Evolutionary conservation across 2,329 filamentous ascomycete species (phyloP).

Genomic region (Herpomyces periplanetae): DNA sequence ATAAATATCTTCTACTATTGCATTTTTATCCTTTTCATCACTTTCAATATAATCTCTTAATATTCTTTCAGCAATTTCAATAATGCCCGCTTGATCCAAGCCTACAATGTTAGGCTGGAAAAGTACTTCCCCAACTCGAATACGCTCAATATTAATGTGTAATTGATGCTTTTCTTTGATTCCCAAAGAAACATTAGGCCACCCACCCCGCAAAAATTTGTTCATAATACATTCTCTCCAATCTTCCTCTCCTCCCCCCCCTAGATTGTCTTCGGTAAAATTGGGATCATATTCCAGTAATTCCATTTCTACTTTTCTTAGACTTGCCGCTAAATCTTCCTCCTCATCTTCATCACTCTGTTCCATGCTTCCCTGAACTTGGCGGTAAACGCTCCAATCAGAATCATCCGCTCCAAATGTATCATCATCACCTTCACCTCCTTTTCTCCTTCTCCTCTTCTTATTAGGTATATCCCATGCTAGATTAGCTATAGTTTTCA

Average conservation of each 20-base stretch:
- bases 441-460: conserved; percentile 48
- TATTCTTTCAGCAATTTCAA: conserved; percentile 70
- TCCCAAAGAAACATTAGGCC: conserved; percentile 40
- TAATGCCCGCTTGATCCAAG: conserved; percentile 60
- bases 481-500: conserved; percentile 89
- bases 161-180: conserved; percentile 51
- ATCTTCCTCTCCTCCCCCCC: conserved; percentile 64
- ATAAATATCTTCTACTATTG: conserved; percentile 52
- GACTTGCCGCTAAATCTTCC: conserved; percentile 31
- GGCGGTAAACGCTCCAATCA: conserved; percentile 87
- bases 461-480: conserved; percentile 41
- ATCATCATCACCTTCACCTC: conserved; percentile 87
- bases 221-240: conserved; percentile 78
- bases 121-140: conserved; percentile 64
- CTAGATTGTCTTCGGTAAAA: conserved; percentile 68
- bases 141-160: conserved; percentile 82
- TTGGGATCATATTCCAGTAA: conserved; percentile 48
- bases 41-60: conserved; percentile 41
- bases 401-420: conserved; percentile 89
- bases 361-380: conserved; percentile 39
- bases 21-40: conserved; percentile 15
- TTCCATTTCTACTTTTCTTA: conserved; percentile 43
- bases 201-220: conserved; percentile 52
- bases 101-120: conserved; percentile 77
- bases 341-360: conserved; percentile 76